Evolutionary conservation across 352 stramenopile species (phyloP), one percentile per base, ranked within the genome.

Genomic region (Phytophthora cactorum): DNA sequence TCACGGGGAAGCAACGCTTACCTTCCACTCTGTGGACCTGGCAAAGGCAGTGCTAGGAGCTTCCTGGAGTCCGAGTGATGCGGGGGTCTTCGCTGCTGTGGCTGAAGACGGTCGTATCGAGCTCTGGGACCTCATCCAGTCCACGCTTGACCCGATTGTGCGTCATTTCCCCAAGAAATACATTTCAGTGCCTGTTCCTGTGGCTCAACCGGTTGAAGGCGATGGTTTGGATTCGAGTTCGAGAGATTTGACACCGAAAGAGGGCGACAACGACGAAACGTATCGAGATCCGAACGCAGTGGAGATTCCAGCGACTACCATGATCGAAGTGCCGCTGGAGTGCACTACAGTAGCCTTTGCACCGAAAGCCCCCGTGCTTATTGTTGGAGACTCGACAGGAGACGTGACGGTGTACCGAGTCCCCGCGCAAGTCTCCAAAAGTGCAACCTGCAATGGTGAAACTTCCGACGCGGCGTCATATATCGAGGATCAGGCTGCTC

Each of bases 81-180:
- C 88, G 25, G 96, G 82, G 7, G 79, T 97, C 9, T 97, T 98
- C 63, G 90, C 83, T 15, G 84, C 79, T 0, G 92, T 97, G 10
- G 84, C 88, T 0, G 91, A 96, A 57, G 92, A 98, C 63, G 93
- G 92, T n/a, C 83, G 90, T 22, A 89, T 98, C 31, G 88, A 97
- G 62, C 89, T 98, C 44, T 98, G 92, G 92, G 89, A 97, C 61
- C 71, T 97, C n/a, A 68, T 74, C 6, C 77, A 91, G 38, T 97
- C 85, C 9, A 91, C 77, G 25, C 69, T 98, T 0, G 91, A 98
- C 51, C 92, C 92, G 0, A 86, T 94, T 17, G 80, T 95, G 36
- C 89, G 80, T 11, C 77, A 89, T 60, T 91, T 90, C 49, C 85
- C 83, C 2, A 91, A 88, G 47, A 90, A 87, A 27, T 84, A 69